phyloP scores from a whole-genome alignment of 2,329 filamentous ascomycete genomes.

The Phaeosphaeriaceae sp. region DNA sequence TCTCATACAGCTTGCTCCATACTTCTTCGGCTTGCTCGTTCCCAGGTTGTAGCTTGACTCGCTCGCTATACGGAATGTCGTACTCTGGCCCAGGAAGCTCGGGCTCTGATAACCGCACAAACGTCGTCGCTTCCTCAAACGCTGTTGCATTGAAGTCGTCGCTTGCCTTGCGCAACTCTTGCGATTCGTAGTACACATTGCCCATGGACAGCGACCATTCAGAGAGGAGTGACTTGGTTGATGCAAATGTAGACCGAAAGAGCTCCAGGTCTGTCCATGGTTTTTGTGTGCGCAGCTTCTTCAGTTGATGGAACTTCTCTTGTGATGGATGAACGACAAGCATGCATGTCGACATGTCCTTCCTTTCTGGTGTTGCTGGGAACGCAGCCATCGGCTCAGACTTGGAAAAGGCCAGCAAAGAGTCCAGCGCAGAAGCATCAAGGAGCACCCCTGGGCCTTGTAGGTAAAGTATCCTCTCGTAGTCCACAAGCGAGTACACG shows the following conservation, averaged over 20 bases:
- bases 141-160: slow-evolving; percentile 54
- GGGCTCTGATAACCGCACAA: slow-evolving; percentile 55
- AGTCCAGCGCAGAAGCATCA: slow-evolving; percentile 55
- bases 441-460: slow-evolving; percentile 54
- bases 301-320: slow-evolving; percentile 39
- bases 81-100: slow-evolving; percentile 59
- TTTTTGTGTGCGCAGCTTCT: slow-evolving; percentile 30
- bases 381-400: slow-evolving; percentile 45
- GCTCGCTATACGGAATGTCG: slow-evolving; percentile 53
- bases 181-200: slow-evolving; percentile 47
- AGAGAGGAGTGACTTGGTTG: slow-evolving; percentile 45
- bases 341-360: slow-evolving; percentile 45
- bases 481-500: slow-evolving; percentile 52
- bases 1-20: slow-evolving; percentile 58
- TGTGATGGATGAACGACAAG: slow-evolving; percentile 46
- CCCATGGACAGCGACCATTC: slow-evolving; percentile 47
- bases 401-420: slow-evolving; percentile 50
- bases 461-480: slow-evolving; percentile 54
- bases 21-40: slow-evolving; percentile 55
- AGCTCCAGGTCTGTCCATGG: slow-evolving; percentile 41
- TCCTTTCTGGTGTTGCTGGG: slow-evolving; percentile 39
- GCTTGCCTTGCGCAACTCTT: slow-evolving; percentile 31
- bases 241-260: slow-evolving; percentile 40
- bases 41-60: slow-evolving; percentile 51
- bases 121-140: slow-evolving; percentile 52